A percentile compares a stretch with the other conserved stretches of the same genome.
Conservation (phyloP, 2,329 filamentous ascomycete species). For the Dissoconium aciculare region DNA sequence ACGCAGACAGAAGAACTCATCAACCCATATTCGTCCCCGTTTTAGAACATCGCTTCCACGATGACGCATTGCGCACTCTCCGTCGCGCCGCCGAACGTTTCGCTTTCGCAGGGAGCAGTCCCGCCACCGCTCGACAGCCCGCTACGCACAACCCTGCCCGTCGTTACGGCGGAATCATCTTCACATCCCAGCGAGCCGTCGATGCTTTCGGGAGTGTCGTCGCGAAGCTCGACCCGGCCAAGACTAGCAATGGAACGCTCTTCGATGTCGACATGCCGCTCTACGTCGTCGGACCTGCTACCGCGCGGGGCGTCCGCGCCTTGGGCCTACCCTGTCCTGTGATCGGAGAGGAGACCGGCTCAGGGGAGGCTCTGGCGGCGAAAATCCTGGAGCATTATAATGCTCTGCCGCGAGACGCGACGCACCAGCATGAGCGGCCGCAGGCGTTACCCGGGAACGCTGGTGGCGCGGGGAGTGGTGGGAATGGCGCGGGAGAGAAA, state of each 20-base stretch:
- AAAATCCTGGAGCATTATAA: constrained; percentile 71
- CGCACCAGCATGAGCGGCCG: constrained; percentile 19
- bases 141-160: constrained; percentile 22
- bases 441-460: no score
- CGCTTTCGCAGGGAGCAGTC: constrained; percentile 24
- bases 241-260: constrained; percentile 23
- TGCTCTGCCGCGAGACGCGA: constrained; percentile 18
- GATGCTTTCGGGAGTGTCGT: constrained; percentile 58
- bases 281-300: constrained; percentile 71
- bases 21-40: constrained; percentile 61
- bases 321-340: constrained; percentile 42
- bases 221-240: constrained; percentile 30
- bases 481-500: no score
- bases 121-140: constrained; percentile 16
- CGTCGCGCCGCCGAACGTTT: constrained; percentile 35
- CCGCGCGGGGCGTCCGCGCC: constrained; percentile 53
- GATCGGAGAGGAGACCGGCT: constrained; percentile 69
- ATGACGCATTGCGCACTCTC: constrained; percentile 42
- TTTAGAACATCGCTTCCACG: constrained; percentile 53
- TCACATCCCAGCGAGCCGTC: constrained; percentile 71
- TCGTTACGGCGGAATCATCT: constrained; percentile 61
- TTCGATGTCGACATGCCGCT: constrained; percentile 42
- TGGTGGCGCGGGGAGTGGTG: no score
- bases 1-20: no score
- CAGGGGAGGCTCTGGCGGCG: constrained; percentile 61